A percentile compares a stretch with the other conserved stretches of the same genome.
Evolutionary conservation across 345 rosid genomes (phyloP).

Genomic region (Aquilaria malaccensis): DNA sequence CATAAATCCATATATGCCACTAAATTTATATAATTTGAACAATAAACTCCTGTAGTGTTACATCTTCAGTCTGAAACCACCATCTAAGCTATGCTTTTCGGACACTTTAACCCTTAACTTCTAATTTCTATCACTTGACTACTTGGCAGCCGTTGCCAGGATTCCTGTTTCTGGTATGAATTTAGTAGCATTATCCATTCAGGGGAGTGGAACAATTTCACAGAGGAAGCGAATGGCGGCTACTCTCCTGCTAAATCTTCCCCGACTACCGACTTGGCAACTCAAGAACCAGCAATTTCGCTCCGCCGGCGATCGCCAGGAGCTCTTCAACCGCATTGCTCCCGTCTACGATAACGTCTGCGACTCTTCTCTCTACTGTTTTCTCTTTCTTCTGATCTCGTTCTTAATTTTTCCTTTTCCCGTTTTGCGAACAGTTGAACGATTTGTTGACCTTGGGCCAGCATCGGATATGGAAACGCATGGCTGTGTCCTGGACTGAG

Average conservation of each 20-base stretch:
- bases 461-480: conserved; percentile 85
- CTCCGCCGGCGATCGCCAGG: conserved; percentile 50
- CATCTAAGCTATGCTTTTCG: too few relatives aligned
- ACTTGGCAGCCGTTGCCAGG: too few relatives aligned
- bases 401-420: not conserved
- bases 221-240: conserved; percentile 14
- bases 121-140: too few relatives aligned
- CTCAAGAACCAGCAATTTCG: conserved; percentile 13
- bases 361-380: not conserved
- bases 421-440: conserved; percentile 39
- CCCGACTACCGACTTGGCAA: not conserved
- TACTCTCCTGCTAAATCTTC: conserved; percentile 21
- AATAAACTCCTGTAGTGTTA: too few relatives aligned
- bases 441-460: conserved; percentile 80
- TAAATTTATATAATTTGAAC: too few relatives aligned
- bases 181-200: too few relatives aligned
- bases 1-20: too few relatives aligned
- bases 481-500: conserved; percentile 83
- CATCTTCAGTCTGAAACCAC: too few relatives aligned
- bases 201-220: too few relatives aligned
- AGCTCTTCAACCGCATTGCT: conserved; percentile 71
- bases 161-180: too few relatives aligned
- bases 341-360: conserved; percentile 67
- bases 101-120: too few relatives aligned
- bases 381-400: not conserved